Evolutionary conservation across 495 filamentous ascomycete genomes (phyloP).

Genomic region (Pyrenula aspistea): DNA sequence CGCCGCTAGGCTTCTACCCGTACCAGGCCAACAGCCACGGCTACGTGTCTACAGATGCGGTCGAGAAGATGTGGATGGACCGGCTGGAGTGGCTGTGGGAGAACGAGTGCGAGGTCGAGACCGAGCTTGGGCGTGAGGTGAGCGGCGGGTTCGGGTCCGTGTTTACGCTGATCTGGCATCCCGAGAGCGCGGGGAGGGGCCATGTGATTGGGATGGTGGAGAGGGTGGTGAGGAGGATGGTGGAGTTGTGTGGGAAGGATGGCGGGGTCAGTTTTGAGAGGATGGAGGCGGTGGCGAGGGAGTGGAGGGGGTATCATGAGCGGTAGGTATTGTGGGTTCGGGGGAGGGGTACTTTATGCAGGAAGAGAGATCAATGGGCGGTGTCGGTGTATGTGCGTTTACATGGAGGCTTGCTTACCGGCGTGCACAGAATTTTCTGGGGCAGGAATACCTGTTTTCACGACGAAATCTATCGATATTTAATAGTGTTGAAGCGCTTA

Average conservation of each 20-base stretch:
- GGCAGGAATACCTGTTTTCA: no score
- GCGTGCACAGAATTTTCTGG: no score
- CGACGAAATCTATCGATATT: no score
- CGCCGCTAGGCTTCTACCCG: conserved; percentile 40
- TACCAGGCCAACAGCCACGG: conserved; percentile 38
- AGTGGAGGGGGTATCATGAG: no score
- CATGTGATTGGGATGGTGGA: conserved; percentile 51
- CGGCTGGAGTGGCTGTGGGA: conserved; percentile 32
- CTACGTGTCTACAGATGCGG: conserved; percentile 35
- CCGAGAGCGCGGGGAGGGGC: conserved; percentile 50
- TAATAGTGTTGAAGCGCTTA: no score
- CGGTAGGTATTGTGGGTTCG: no score
- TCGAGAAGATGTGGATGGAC: conserved; percentile 44
- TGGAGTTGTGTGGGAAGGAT: conserved; percentile 27
- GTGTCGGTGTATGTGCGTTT: no score
- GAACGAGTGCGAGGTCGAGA: conserved; percentile 17
- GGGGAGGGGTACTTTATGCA: no score
- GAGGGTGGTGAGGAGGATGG: conserved; percentile 39
- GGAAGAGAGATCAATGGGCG: no score
- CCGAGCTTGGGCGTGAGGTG: conserved; percentile 9
- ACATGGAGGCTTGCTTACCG: no score
- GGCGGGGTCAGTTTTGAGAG: conserved; percentile 13
- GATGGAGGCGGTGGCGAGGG: conserved; percentile 25
- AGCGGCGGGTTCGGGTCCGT: conserved; percentile 12
- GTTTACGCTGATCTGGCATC: conserved; percentile 42